Evolutionary conservation across 2,329 filamentous ascomycete genomes (phyloP).

Genomic region (Seiridium unicorne): DNA sequence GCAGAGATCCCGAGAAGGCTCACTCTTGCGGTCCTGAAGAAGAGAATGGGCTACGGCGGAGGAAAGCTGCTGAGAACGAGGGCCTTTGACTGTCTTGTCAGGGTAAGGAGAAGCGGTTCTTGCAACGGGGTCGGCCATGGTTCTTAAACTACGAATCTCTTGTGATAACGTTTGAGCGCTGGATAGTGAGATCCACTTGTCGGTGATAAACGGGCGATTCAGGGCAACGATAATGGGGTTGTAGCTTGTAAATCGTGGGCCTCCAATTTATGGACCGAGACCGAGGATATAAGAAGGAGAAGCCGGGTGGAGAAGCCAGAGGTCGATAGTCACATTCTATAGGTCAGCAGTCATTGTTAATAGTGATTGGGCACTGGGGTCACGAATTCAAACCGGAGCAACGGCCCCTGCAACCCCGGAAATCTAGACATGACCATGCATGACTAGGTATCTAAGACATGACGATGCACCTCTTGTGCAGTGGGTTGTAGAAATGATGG

Average conservation of each 20-base stretch:
- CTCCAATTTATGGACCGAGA: slow-evolving; percentile 26
- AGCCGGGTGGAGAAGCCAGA: slow-evolving; percentile 26
- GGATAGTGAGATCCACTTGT: slow-evolving; percentile 22
- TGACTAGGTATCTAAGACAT: not conserved
- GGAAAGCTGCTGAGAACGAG: slow-evolving; percentile 37
- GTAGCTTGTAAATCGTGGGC: slow-evolving; percentile 23
- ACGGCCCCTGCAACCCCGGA: slow-evolving; percentile 29
- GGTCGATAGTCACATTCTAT: slow-evolving; percentile 28
- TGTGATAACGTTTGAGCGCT: slow-evolving; percentile 12
- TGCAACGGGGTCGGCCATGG: slow-evolving; percentile 36
- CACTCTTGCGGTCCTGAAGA: slow-evolving; percentile 25
- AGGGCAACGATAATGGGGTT: slow-evolving; percentile 23
- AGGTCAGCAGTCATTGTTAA: slow-evolving; percentile 21
- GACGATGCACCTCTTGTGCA: not conserved
- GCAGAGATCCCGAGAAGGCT: slow-evolving; percentile 3
- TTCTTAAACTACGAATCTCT: slow-evolving; percentile 26
- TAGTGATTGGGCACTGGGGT: slow-evolving; percentile 27
- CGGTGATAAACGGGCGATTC: slow-evolving; percentile 27
- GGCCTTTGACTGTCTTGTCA: slow-evolving; percentile 43
- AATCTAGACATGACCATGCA: slow-evolving; percentile 9
- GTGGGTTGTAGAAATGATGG: not conserved
- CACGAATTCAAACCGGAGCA: slow-evolving; percentile 36
- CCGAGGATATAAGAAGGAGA: slow-evolving; percentile 34
- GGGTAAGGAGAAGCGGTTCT: slow-evolving; percentile 43
- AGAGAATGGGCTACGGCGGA: slow-evolving; percentile 29